Percentiles rank a stretch among this genome's conserved stretches.
Evolutionary conservation across 176 grass and related monocot genomes (phyloP).

Genomic region (Carex scoparia): DNA sequence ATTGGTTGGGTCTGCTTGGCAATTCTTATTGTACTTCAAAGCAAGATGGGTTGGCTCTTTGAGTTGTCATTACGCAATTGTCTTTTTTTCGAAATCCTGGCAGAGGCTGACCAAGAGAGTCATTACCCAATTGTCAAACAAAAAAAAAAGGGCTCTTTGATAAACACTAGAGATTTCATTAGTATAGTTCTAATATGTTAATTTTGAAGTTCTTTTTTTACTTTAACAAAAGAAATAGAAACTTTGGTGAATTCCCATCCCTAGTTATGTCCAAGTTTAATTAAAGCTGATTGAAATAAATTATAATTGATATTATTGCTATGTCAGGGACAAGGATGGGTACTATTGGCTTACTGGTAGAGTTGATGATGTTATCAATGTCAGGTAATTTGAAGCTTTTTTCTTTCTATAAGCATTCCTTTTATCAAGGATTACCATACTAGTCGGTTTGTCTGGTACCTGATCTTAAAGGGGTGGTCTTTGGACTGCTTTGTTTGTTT

Average conservation of each 20-base stretch:
- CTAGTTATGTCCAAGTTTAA: not conserved
- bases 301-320: slow-evolving; percentile 22
- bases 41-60: not conserved
- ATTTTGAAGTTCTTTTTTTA: not conserved
- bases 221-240: not conserved
- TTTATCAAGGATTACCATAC: not conserved
- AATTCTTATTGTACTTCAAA: not conserved
- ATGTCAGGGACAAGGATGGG: slow-evolving; percentile 82
- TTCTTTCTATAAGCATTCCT: not conserved
- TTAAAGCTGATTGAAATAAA: slow-evolving; percentile 12
- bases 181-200: not conserved
- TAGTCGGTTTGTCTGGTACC: not conserved
- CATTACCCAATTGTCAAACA: not conserved
- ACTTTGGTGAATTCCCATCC: not conserved
- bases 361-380: slow-evolving; percentile 98
- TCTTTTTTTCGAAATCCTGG: too few relatives aligned
- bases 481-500: not conserved
- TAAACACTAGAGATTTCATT: not conserved
- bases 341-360: slow-evolving; percentile 95
- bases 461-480: not conserved
- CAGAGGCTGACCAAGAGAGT: not conserved
- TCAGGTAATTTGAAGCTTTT: slow-evolving; percentile 52
- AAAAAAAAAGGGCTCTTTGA: not conserved
- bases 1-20: slow-evolving; percentile 6
- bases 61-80: not conserved